A percentile compares a stretch with the other conserved stretches of the same genome.
Conservation (phyloP, 495 filamentous ascomycete genomes). For the Pyrenula massariospora region DNA sequence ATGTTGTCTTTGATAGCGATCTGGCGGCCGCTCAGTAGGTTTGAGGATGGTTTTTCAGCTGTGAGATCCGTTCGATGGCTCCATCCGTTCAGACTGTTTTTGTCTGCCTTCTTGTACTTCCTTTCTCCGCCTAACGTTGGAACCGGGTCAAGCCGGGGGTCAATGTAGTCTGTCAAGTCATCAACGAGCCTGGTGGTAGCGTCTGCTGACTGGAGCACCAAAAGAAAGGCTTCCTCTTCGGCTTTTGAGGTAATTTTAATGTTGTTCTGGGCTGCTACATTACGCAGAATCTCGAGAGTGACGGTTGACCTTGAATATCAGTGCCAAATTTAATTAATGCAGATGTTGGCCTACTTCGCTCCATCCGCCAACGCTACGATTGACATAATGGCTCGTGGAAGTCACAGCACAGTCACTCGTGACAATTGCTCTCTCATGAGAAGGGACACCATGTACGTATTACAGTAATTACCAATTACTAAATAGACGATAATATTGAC, state of each 20-base stretch:
- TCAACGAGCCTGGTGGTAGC: slow-evolving; percentile 10
- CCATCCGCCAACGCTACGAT: not conserved
- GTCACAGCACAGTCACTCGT: too few relatives aligned
- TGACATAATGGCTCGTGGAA: not conserved
- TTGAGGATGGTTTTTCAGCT: slow-evolving; percentile 5
- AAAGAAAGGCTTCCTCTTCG: slow-evolving; percentile 15
- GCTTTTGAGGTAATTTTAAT: not conserved
- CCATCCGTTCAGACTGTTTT: slow-evolving; percentile 31
- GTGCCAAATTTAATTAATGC: not conserved
- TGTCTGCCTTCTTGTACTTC: slow-evolving; percentile 14
- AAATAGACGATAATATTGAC: too few relatives aligned
- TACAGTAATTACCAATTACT: too few relatives aligned
- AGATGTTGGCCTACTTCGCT: not conserved
- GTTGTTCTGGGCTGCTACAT: not conserved
- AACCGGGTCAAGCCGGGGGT: slow-evolving; percentile 11
- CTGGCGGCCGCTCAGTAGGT: slow-evolving; percentile 14
- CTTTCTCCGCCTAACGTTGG: slow-evolving; percentile 4
- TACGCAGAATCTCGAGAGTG: not conserved
- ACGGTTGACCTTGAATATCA: not conserved
- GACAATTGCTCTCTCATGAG: too few relatives aligned
- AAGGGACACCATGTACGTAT: too few relatives aligned
- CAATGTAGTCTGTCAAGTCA: slow-evolving; percentile 16
- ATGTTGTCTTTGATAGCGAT: slow-evolving; percentile 29
- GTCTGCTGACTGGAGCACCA: slow-evolving; percentile 17
- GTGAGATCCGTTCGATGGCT: slow-evolving; percentile 12